phyloP scores from a whole-genome alignment of 306 rosid species.

The Cicer yamashitae region DNA sequence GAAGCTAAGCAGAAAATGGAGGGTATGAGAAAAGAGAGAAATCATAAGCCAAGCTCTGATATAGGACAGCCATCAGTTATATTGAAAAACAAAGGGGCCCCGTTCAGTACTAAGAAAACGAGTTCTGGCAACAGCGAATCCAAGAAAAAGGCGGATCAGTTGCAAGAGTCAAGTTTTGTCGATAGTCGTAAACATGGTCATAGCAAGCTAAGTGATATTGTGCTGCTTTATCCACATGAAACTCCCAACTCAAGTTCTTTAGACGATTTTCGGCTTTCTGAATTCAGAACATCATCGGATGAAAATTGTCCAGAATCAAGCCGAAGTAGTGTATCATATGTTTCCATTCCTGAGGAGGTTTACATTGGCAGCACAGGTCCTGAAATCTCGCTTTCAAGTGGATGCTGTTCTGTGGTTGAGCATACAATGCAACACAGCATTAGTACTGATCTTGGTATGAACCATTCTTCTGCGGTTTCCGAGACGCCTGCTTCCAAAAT shows the following conservation, averaged over 20 bases:
- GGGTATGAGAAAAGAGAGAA: constrained; percentile 53
- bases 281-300: constrained; percentile 54
- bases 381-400: constrained; percentile 58
- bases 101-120: constrained; percentile 47
- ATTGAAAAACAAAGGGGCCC: constrained; percentile 43
- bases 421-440: constrained; percentile 36
- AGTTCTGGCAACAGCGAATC: constrained; percentile 46
- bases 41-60: constrained; percentile 44
- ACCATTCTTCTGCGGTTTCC: constrained; percentile 49
- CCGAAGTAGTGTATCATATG: constrained; percentile 56
- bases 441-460: constrained; percentile 39
- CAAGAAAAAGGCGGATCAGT: constrained; percentile 47
- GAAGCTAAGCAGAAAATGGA: constrained; percentile 48
- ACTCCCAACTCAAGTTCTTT: constrained; percentile 52
- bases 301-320: constrained; percentile 54
- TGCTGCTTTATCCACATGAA: constrained; percentile 57
- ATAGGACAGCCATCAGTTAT: constrained; percentile 47
- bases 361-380: constrained; percentile 48
- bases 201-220: constrained; percentile 47
- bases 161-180: constrained; percentile 46
- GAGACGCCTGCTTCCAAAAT: constrained; percentile 42
- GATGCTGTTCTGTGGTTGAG: constrained; percentile 49
- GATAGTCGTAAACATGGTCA: constrained; percentile 33
- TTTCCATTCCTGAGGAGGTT: constrained; percentile 55
- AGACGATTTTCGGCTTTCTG: constrained; percentile 48